A percentile compares a stretch with the other conserved stretches of the same genome.
Evolutionary conservation across 306 rosid genomes (phyloP).

Genomic region (Quercus robur): DNA sequence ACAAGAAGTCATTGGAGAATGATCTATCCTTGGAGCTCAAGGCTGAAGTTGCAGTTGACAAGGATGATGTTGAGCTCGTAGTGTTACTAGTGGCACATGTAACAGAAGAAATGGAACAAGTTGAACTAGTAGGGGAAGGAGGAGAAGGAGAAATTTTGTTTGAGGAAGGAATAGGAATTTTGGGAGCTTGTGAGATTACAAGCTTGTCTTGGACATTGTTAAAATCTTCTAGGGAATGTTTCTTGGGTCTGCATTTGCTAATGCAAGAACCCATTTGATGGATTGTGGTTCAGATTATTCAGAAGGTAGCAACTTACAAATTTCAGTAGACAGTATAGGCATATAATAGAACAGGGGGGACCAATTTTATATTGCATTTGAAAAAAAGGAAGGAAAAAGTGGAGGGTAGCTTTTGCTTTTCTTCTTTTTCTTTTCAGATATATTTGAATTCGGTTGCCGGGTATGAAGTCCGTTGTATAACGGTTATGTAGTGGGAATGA

Average conservation of each 20-base stretch:
- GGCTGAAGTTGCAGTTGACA: constrained; percentile 39
- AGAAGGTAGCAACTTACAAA: neutral
- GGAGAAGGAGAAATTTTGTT: constrained; percentile 55
- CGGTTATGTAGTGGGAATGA: constrained; percentile 41
- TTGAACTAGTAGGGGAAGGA: constrained; percentile 55
- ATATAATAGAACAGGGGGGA: neutral
- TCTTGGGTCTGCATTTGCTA: constrained; percentile 77
- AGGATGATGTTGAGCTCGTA: constrained; percentile 40
- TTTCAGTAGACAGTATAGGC: neutral
- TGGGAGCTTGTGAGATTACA: constrained; percentile 43
- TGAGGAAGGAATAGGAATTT: constrained; percentile 18
- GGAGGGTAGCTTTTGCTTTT: constrained; percentile 36
- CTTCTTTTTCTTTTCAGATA: constrained; percentile 20
- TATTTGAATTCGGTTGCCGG: constrained; percentile 77
- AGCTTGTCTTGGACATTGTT: constrained; percentile 39
- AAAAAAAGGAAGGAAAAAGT: constrained; percentile 28
- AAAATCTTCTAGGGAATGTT: neutral
- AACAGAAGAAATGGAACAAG: constrained; percentile 35
- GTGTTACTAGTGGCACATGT: constrained; percentile 32
- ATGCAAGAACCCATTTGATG: constrained; percentile 83
- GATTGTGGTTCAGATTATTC: neutral
- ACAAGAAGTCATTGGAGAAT: constrained; percentile 66
- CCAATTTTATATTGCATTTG: constrained; percentile 19
- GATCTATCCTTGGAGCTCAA: constrained; percentile 51
- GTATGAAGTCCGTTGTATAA: constrained; percentile 68